These are phyloP conservation scores for Babesia sp. DNA, from an alignment of 169 alveolate species.

Conservation along the genomic window DNA sequence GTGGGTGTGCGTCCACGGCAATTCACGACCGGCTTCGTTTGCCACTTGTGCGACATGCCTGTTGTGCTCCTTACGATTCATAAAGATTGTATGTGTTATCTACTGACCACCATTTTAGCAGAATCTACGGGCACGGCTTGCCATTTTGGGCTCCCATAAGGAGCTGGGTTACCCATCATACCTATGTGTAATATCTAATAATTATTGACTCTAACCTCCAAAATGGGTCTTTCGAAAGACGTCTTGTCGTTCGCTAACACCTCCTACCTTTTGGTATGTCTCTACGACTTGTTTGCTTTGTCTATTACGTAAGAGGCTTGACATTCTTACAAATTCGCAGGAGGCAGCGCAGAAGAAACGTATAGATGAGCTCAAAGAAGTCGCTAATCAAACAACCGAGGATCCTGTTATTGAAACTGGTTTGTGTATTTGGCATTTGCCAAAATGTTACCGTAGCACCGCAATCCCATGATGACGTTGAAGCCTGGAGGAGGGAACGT, in stretches of 20 bases:
- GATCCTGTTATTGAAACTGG: conserved; percentile 4
- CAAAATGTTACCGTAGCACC: neutral
- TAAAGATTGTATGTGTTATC: neutral
- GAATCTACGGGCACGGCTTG: neutral
- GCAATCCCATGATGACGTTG: neutral
- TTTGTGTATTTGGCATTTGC: neutral
- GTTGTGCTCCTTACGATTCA: neutral
- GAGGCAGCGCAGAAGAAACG: conserved; percentile 36
- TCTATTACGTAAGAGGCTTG: neutral
- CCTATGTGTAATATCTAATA: no score
- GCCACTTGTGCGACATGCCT: neutral
- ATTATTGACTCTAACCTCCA: neutral
- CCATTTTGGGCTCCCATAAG: neutral
- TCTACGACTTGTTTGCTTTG: neutral
- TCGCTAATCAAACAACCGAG: neutral
- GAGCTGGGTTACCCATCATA: no score
- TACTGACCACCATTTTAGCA: no score
- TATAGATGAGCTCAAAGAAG: neutral
- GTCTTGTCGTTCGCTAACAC: conserved; percentile 35
- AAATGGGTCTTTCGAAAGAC: conserved; percentile 27
- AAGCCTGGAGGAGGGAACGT: conserved; percentile 29
- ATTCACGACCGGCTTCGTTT: neutral
- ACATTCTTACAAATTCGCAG: neutral
- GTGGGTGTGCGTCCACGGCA: neutral
- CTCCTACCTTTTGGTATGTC: conserved; percentile 33